Base-by-base conservation (phyloP, 345 rosid species). In the Boechera stricta region DNA sequence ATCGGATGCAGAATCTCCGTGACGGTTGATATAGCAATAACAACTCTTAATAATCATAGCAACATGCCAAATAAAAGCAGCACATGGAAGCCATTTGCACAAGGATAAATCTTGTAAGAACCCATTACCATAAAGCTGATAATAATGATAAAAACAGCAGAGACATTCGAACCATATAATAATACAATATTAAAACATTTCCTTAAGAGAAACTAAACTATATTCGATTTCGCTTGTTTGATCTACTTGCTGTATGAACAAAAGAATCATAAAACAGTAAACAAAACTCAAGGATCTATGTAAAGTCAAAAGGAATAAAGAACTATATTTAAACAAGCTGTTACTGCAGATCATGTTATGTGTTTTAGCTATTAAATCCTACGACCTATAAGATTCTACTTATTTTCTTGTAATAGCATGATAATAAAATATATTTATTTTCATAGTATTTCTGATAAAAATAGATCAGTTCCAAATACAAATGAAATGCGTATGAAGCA, bases 81-180 rank as follows among this genome's bases (percentile, higher is more conserved):
- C 80, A 77, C 72, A 71, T 77, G 80, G 54, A 64, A 77, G 76
- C 72, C 80, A 69, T 77, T 70, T 77, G 80, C 28, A 7, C 51
- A 55, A 63, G 58, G 59, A 77, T 55, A 18, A 70, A 44, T 77
- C 42, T 54, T 62, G 75, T 39, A 49, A 68, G 62, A 76, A 39
- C 24, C 64, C 74, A 51, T 69, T 42, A 63, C 66, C 54, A 28
- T 71, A 76, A 77, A 71, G 80, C 35, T 71, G 5, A 47, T 71
- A 71, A 77, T 71, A 71, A 70, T 77, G 80, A 71, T 55, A 54
- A 77, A 77, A 77, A 64, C 62, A 71, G 72, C 61, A 64, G 29
- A 57, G 67, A 64, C 76, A 77, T 64, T 77, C 76, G 52, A 71
- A 77, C 13, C 41, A 71, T 55, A 55, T 45, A 16, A 54, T 61